Percentiles rank a stretch among this genome's conserved stretches.
phyloP scores from a whole-genome alignment of 1,139 yeast species.

The Hemisphaericaspora subhashii region DNA sequence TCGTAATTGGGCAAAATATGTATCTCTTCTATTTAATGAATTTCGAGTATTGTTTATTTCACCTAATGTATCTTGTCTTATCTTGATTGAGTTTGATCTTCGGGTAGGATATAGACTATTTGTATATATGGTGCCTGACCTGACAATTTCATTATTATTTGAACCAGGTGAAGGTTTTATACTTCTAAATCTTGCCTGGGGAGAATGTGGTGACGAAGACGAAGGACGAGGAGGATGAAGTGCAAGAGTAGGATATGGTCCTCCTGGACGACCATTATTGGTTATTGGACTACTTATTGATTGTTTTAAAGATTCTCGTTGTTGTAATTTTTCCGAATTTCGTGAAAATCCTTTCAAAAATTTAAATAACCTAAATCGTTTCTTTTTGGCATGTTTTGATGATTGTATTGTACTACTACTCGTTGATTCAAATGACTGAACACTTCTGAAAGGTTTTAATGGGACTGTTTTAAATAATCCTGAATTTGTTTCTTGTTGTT shows the following conservation, averaged over 20 bases:
- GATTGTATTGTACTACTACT: too few species aligned
- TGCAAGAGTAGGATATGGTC: not conserved
- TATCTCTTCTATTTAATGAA: constrained; percentile 3
- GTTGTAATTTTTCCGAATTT: constrained; percentile 4
- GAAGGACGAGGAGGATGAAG: not conserved
- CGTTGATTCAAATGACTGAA: constrained; percentile 8
- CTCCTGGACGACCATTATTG: not conserved
- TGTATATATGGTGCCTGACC: constrained; percentile 8
- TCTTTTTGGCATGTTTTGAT: too few species aligned
- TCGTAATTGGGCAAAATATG: constrained; percentile 4
- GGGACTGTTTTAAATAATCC: not conserved
- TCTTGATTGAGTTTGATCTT: constrained; percentile 9
- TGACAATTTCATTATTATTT: not conserved
- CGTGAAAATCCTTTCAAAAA: constrained; percentile 10
- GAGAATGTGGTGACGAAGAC: not conserved
- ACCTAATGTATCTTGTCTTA: constrained; percentile 8
- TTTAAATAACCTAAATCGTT: constrained; percentile 5
- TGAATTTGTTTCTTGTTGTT: constrained; percentile 1
- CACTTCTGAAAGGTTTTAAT: not conserved
- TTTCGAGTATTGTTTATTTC: not conserved
- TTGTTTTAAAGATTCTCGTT: constrained; percentile 9
- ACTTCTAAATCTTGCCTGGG: constrained; percentile 1
- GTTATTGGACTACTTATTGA: constrained; percentile 12
- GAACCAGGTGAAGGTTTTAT: not conserved
- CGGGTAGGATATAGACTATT: constrained; percentile 10